Percentiles rank a stretch among this genome's conserved stretches.
phyloP scores from a whole-genome alignment of 202 grass and related monocot genomes.

The Cymbopogon flexuosus region DNA sequence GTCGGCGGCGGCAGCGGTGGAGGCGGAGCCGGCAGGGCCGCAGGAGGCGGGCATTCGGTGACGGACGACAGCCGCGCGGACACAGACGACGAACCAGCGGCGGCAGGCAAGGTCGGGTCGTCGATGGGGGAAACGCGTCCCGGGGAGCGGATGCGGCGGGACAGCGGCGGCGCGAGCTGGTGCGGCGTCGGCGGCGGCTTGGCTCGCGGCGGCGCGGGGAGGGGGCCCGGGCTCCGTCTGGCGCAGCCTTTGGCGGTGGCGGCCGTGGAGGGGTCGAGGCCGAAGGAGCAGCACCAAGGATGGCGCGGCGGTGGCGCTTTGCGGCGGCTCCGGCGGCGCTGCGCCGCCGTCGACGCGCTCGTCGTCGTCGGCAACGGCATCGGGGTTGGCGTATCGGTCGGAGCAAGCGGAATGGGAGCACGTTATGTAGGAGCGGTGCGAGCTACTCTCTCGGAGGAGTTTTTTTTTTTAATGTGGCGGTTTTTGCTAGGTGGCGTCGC shows the following conservation, averaged over 20 bases:
- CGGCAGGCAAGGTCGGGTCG: constrained; percentile 15
- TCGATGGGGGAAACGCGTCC: constrained; percentile 80
- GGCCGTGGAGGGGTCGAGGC: constrained; percentile 44
- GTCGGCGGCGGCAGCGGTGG: background rate
- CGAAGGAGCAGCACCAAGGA: constrained; percentile 81
- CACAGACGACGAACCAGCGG: constrained; percentile 18
- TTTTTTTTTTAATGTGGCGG: background rate
- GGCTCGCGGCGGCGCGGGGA: constrained; percentile 25
- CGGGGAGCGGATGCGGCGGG: constrained; percentile 51
- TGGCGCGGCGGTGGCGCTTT: constrained; percentile 29
- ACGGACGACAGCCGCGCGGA: constrained; percentile 55
- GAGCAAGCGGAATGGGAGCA: constrained; percentile 9
- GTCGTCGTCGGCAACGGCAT: constrained; percentile 39
- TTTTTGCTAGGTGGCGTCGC: constrained; percentile 28
- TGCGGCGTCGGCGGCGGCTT: constrained; percentile 23
- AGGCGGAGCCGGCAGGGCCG: background rate
- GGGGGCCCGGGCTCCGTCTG: constrained; percentile 27
- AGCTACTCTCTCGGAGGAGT: background rate
- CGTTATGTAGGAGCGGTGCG: constrained; percentile 33
- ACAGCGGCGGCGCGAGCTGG: constrained; percentile 26
- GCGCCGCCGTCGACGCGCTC: background rate
- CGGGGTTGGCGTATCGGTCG: constrained; percentile 37
- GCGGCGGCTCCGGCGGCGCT: constrained; percentile 25
- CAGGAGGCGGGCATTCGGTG: constrained; percentile 41
- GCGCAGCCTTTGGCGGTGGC: background rate